Conservation (phyloP, 306 rosid species). For the Pterocarpus macrocarpus region DNA sequence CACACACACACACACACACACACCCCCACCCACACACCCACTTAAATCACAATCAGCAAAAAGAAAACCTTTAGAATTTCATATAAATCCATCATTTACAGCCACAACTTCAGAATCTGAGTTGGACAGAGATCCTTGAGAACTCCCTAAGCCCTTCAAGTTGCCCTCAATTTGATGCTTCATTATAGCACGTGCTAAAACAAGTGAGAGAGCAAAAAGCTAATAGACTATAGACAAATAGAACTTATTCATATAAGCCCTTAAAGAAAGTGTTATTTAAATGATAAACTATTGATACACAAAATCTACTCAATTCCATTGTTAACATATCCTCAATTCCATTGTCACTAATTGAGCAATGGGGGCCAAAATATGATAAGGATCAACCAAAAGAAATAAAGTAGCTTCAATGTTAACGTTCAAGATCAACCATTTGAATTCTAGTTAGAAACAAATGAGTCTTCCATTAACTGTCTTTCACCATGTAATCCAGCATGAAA, state of each 20-base stretch:
- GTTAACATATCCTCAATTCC: neutral
- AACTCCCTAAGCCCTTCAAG: conserved; percentile 58
- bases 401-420: neutral
- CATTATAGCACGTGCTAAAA: conserved; percentile 57
- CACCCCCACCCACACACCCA: neutral
- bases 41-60: conserved; percentile 8
- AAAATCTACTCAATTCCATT: too few relatives aligned
- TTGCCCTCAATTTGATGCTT: conserved; percentile 59
- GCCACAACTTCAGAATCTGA: conserved; percentile 56
- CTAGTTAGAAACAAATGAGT: neutral
- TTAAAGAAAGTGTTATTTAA: neutral
- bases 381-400: neutral
- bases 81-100: conserved; percentile 60
- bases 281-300: neutral
- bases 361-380: neutral
- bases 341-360: conserved; percentile 15
- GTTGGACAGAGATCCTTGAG: conserved; percentile 55
- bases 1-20: neutral
- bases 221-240: conserved; percentile 24
- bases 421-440: conserved; percentile 1
- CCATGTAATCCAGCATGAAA: neutral
- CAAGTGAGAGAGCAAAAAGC: conserved; percentile 41
- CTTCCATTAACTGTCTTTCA: conserved; percentile 1
- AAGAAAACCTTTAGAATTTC: conserved; percentile 65
- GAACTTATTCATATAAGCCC: conserved; percentile 2